phyloP scores from a whole-genome alignment of 306 rosid species.

The Casuarina cunninghamiana region DNA sequence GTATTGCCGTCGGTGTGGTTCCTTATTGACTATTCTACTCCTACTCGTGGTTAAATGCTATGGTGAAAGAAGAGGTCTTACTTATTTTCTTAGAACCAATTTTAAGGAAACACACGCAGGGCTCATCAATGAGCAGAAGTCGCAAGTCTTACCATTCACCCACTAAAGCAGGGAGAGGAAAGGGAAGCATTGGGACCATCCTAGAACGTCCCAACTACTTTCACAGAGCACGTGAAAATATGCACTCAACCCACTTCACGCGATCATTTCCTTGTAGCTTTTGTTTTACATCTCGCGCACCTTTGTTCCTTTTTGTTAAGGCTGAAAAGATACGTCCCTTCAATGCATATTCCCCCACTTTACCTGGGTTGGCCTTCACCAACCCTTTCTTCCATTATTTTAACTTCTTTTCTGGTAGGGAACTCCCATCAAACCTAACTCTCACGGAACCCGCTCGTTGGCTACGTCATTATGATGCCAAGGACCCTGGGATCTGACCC shows the following conservation, averaged over 20 bases:
- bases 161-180: background rate
- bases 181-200: conserved; percentile 1
- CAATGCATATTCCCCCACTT: conserved; percentile 40
- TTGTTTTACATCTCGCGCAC: background rate
- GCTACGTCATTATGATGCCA: background rate
- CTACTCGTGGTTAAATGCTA: too few relatives aligned
- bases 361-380: conserved; percentile 21
- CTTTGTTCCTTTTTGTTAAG: conserved; percentile 42
- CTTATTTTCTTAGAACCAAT: too few relatives aligned
- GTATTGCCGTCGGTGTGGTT: too few relatives aligned
- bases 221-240: conserved; percentile 39
- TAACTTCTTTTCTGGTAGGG: background rate
- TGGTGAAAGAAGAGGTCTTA: too few relatives aligned
- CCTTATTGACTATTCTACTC: too few relatives aligned
- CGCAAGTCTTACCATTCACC: background rate
- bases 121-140: background rate
- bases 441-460: conserved; percentile 27
- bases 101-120: too few relatives aligned
- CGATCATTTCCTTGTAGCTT: background rate
- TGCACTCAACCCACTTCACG: background rate
- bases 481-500: background rate
- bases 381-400: background rate
- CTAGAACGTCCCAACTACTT: conserved; percentile 1
- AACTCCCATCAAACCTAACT: conserved; percentile 20
- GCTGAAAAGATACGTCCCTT: conserved; percentile 49